Base-by-base conservation (phyloP, 441 rosid species). In the Bruguiera hainesii region DNA sequence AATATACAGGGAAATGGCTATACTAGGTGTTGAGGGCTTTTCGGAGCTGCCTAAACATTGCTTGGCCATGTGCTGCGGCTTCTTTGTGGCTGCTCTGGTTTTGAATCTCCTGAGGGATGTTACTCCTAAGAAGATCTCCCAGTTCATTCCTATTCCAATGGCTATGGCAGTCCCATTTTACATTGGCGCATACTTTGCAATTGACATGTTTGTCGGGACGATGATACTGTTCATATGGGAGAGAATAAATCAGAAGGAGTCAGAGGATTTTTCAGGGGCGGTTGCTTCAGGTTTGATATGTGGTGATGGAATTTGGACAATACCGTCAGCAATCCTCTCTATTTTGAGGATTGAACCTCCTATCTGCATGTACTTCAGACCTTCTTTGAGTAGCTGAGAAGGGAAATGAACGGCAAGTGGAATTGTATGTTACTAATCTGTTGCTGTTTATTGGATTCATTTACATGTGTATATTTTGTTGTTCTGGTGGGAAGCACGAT, bases 151-250 rank as follows among this genome's bases (percentile, higher is more conserved):
- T 6, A 82, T 89, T 62, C 95, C 98, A 21, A 86, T 89, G 96
- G 94, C 94, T 1, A 84, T 91, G 92, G 92, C 96, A 52, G 84
- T 86, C 66, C 91, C 90, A 1, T 88, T 91, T 79, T 89, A 91
- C 76, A 85, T 91, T 23, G 98, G 98, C 60, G 98, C 94, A 59
- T 91, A 91, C 80, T 88, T 91, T n/a, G 94, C 93, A 0, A 77
- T 91, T 16, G 98, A 91, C 79, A 89, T 88, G 96, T 91, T 89
- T 62, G 87, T 89, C 19, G 94, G 98, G 52, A 89, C 98, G 0
- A 80, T 88, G 71, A 86, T 91, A 68, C 68, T 89, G 73, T 91
- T 53, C 37, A 60, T 87, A 19, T 93, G 94, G 98, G 97, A 93
- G 71, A 72, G 72, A 60, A 75, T 86, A n/a, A 91, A 84, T 58